Percentiles rank a stretch among this genome's conserved stretches.
phyloP scores from a whole-genome alignment of 257 asterid genomes.

The Primulina tabacum region DNA sequence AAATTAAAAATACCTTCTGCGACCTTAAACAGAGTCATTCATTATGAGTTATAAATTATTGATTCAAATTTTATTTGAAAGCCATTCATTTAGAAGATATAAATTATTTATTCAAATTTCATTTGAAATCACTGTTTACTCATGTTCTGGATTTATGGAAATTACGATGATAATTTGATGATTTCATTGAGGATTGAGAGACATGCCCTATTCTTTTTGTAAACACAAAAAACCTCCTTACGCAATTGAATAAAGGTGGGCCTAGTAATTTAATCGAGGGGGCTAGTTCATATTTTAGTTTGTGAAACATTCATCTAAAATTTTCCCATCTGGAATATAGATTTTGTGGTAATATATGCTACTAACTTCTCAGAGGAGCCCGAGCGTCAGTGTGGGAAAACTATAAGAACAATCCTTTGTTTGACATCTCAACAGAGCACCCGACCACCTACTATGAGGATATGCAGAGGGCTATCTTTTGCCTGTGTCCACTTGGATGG shows the following conservation, averaged over 20 bases:
- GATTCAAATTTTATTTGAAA: not conserved
- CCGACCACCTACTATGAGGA: conserved; percentile 88
- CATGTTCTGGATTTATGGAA: not conserved
- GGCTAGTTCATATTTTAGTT: not conserved
- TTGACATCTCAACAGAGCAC: conserved; percentile 84
- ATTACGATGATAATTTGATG: not conserved
- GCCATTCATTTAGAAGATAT: too few species aligned
- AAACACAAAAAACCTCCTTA: too few species aligned
- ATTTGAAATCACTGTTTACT: not conserved
- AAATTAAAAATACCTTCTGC: not conserved
- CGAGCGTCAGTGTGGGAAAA: conserved; percentile 96
- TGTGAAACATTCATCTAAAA: not conserved
- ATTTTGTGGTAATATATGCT: conserved; percentile 6
- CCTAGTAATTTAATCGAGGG: not conserved
- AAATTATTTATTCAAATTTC: too few species aligned
- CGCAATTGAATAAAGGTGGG: not conserved
- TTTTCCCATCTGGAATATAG: not conserved
- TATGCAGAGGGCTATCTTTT: conserved; percentile 85
- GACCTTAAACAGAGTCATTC: not conserved
- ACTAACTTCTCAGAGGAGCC: conserved; percentile 65
- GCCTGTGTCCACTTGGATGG: conserved; percentile 96
- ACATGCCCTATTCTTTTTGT: not conserved
- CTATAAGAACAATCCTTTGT: conserved; percentile 79
- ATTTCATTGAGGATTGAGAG: not conserved
- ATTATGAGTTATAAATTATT: not conserved